phyloP scores from a whole-genome alignment of 139 green algal genomes.

The Asterochloris erici region DNA sequence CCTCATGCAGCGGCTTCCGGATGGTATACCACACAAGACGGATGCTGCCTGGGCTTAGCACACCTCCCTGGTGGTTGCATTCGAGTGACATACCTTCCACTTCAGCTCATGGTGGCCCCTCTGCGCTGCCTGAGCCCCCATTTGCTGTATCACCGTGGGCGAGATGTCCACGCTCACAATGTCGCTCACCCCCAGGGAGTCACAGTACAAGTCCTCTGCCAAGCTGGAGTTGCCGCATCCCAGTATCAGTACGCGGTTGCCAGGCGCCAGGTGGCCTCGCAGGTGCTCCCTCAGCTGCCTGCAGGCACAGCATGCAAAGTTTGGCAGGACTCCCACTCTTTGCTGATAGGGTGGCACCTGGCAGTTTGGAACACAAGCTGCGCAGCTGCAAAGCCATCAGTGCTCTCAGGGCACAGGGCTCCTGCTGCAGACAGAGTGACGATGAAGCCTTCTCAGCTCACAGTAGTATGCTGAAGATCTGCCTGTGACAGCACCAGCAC shows the following conservation, averaged over 20 bases:
- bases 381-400: neutral
- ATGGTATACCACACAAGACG: no score
- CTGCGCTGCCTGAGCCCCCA: slow-evolving; percentile 14
- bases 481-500: no score
- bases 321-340: no score
- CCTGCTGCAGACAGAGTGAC: no score
- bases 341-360: neutral
- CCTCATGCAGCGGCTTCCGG: no score
- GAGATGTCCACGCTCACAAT: slow-evolving; percentile 41
- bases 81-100: neutral
- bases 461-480: no score
- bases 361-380: neutral
- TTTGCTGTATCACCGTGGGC: slow-evolving; percentile 28
- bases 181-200: slow-evolving; percentile 17
- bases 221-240: slow-evolving; percentile 46
- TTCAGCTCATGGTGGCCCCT: neutral
- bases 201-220: slow-evolving; percentile 27
- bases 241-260: slow-evolving; percentile 31
- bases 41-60: no score
- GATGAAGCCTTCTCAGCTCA: no score
- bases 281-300: neutral
- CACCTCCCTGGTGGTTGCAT: neutral
- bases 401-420: neutral
- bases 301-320: neutral
- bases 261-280: slow-evolving; percentile 18